Evolutionary conservation across 305 asterid species (phyloP).

Genomic region (Fraxinus floribunda): DNA sequence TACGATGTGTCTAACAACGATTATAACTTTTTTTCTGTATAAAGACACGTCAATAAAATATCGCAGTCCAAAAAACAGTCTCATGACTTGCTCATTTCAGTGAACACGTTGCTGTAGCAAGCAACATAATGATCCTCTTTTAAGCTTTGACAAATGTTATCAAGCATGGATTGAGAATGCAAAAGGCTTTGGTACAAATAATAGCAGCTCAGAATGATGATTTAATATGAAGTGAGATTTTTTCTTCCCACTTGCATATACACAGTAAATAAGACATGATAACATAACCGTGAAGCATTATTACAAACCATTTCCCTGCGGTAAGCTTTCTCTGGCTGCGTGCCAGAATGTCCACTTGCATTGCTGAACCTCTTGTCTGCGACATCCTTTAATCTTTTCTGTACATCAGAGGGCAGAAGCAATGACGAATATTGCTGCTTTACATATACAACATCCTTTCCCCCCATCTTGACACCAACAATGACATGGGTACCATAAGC

Average conservation of each 20-base stretch:
- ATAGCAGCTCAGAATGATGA: constrained; percentile 8
- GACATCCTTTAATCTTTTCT: constrained; percentile 66
- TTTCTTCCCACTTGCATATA: not conserved
- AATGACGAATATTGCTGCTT: constrained; percentile 70
- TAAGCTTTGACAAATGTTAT: constrained; percentile 13
- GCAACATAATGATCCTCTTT: not conserved
- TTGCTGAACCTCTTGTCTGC: constrained; percentile 71
- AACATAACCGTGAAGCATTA: constrained; percentile 16
- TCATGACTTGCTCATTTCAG: not conserved
- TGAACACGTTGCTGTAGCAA: not conserved
- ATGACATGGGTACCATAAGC: constrained; percentile 74
- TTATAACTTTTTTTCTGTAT: not conserved
- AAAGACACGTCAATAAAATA: not conserved
- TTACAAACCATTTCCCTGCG: constrained; percentile 49
- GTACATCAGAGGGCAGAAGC: constrained; percentile 62
- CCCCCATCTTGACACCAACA: constrained; percentile 90
- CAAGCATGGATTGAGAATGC: not conserved
- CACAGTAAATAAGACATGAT: not conserved
- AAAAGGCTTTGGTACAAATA: constrained; percentile 1
- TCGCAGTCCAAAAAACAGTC: not conserved
- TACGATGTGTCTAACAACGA: not conserved
- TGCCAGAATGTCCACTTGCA: constrained; percentile 41
- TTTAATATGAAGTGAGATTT: not conserved
- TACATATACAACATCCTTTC: constrained; percentile 71
- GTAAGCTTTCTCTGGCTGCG: constrained; percentile 33